Evolutionary conservation across 352 stramenopile genomes (phyloP), one percentile per base, ranked within the genome.

Genomic region (Elongisporangium undulatum): DNA sequence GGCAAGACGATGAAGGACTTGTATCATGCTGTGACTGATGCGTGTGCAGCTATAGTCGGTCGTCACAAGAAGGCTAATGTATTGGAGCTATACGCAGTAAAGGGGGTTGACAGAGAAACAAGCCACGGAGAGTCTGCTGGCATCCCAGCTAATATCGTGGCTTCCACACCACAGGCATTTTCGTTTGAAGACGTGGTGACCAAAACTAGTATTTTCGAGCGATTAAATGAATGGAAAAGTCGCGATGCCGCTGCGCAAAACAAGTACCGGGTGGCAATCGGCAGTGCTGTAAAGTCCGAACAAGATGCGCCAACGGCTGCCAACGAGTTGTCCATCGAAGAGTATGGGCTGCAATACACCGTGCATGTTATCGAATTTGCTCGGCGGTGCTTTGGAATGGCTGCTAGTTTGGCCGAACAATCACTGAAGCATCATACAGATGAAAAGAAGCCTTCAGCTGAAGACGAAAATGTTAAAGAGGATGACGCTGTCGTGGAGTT

Each of bases 1-100:
- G 80, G 79, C 20, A 76, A 84, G 41, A 83, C 79, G 9, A 82
- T 85, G 62, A 89, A 90, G 45, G 78, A 88, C 56, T 57, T 90
- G 9, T 89, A 89, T 57, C 78, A 90, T 39, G 69, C 77, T 29
- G 63, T 72, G 3, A 89, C 77, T 2, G 82, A 92, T 50, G 80
- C 79, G 3, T 86, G 82, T 58, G 71, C 74, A 0, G 68, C 81
- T 7, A 22, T 89, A 0, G 60, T 92, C 15, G 77, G 75, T 15
- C 65, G 73, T 17, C 68, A 85, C n/a, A 49, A 61, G 19, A 74
- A 71, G 51, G 65, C 77, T 22, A 56, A 59, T 56, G 75, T 77
- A 39, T 64, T 87, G 0, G 61, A 59, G 10, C 69, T 57, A 59
- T 85, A 82, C 52, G 59, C 71, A 50, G 56, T n/a, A 10, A 61